Evolutionary conservation across 176 grass and related monocot genomes (phyloP).

Genomic region (Poa pratensis): DNA sequence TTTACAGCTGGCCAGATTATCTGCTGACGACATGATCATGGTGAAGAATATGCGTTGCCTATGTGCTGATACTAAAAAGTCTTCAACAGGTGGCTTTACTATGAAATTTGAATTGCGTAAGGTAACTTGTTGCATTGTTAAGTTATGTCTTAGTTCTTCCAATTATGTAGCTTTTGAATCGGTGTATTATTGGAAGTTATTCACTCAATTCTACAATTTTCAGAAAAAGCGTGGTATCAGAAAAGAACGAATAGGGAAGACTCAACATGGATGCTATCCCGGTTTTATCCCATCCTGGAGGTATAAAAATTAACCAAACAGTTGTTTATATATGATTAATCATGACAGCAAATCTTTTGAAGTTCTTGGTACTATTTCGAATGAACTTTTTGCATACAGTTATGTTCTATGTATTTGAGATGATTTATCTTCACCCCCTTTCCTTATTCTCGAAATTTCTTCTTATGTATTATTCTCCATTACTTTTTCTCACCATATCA

Average conservation of each 20-base stretch:
- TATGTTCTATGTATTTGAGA: not conserved
- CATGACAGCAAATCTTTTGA: not conserved
- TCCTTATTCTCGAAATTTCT: not conserved
- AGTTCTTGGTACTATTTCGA: not conserved
- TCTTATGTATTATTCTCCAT: not conserved
- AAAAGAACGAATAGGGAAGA: conserved; percentile 73
- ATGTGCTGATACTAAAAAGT: conserved; percentile 66
- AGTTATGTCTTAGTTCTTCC: conserved; percentile 2
- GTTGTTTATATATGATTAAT: conserved; percentile 16
- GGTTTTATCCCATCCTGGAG: conserved; percentile 93
- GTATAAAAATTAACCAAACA: conserved; percentile 44
- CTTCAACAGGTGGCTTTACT: conserved; percentile 62
- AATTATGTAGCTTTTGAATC: not conserved
- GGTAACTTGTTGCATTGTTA: conserved; percentile 48
- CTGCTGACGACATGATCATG: conserved; percentile 73
- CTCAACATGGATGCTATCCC: conserved; percentile 68
- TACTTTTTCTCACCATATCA: not conserved
- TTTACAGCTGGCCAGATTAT: conserved; percentile 72
- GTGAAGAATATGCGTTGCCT: conserved; percentile 79
- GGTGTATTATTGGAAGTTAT: conserved; percentile 15
- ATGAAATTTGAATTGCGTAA: conserved; percentile 81
- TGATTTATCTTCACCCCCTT: not conserved
- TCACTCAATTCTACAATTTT: conserved; percentile 32
- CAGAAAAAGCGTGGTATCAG: conserved; percentile 76
- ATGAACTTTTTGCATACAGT: conserved; percentile 26